Base-by-base conservation (phyloP, 2,329 filamentous ascomycete species). In the Colletotrichum incanum region DNA sequence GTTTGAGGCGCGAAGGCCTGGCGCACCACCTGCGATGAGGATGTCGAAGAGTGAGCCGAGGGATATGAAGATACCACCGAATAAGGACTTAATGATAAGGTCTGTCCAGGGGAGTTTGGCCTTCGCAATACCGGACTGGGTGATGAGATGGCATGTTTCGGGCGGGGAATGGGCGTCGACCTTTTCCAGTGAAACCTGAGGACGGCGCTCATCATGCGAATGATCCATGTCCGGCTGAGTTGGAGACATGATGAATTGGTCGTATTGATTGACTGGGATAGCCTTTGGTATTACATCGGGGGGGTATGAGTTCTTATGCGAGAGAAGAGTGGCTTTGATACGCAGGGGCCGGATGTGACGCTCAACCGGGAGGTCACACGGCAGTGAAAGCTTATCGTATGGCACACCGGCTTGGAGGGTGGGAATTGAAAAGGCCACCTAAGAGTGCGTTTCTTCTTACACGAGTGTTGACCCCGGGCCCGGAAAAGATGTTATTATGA, bases 31-130 rank as follows among this genome's bases (percentile, higher is more conserved):
- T 39, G 66, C 66, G n/a, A 68, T 45, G 2, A 50, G 39, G 4
- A 68, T 9, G 5, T 64, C 31, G 41, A 68, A 64, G 1, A 56
- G 50, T 4, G 59, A 56, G n/a, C 66, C 66, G 6, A 68, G 66
- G 12, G 59, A 68, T 8, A 68, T 68, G 59, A 68, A 68, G 20
- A 68, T 64, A 1, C 66, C 66, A n/a, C 59, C 66, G 3, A 68
- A 50, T 6, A 64, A 68, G 39, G 65, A 68, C 20, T 68, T 64
- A 11, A 64, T 0, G 11, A 68, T 64, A 12, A 64, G 50, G 26
- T 68, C 66, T 47, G 41, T 3, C 43, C 50, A 50, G 1, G 66
- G 26, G 2, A 68, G 59, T 11, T 50, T 64, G 3, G 50, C 59
- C 26, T 68, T 68, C 2, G 66, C 60, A 11, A 68, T 20, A 28